Base-by-base conservation (phyloP, 805 yeast species). In the Dipodascopsis uninucleata region DNA sequence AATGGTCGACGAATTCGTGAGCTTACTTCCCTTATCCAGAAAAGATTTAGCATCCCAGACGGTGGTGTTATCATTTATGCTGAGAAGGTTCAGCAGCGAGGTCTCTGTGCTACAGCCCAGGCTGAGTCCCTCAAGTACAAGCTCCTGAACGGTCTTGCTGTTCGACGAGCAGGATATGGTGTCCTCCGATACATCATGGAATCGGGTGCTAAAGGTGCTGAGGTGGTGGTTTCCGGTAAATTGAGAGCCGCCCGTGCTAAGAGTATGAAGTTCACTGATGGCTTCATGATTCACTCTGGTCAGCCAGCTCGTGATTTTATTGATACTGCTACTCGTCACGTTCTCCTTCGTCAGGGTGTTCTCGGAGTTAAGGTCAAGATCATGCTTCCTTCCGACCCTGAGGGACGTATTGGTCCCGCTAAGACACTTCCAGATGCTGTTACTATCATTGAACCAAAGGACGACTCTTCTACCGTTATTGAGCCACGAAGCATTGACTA, bases 211-310 rank as follows among this genome's bases (percentile, higher is more conserved):
- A 93, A 93, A 86, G 98, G 98, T 89, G 96, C 94, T 70, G 98
- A 93, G 81, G 98, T 93, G 74, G 97, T 93, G 66, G 85, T 93
- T 70, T 88, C 97, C 64, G 98, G 98, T 83, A 93, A 93, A 79
- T 84, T 94, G 74, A 87, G 97, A 80, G 98, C 96, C 76, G 98
- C 97, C 68, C 88, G 98, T 82, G 98, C 98, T 68, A 93, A 93
- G 85, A 82, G 97, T 69, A 95, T 93, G 95, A 93, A 93, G 79
- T 93, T 90, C 83, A 84, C 93, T 71, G 97, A 90, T 73, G 98
- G 98, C 81, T 93, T 93, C 96, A 86, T 93, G 93, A 93, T 93
- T 82, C 98, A 93, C 93, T 88, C 97, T 69, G 98, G 98, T 86
- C 98, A 93, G 81, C 98, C 98, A 77, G 93, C 90, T 74, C 82